Base-by-base conservation (phyloP, 2,329 filamentous ascomycete species). In the Zelopaecilomyces penicillatus region DNA sequence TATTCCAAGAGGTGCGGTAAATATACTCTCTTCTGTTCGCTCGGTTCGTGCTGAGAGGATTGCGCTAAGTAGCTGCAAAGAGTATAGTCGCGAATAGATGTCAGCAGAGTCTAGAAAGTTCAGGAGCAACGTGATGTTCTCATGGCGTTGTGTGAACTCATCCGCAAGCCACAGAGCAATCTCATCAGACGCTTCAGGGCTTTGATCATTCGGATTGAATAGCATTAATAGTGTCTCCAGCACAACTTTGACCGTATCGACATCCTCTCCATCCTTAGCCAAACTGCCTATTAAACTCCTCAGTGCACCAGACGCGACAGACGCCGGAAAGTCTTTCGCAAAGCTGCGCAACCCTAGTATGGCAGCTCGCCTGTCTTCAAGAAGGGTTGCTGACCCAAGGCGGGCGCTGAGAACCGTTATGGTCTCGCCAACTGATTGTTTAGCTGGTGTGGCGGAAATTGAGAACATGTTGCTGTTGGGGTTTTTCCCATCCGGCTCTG, bases 71-170 rank as follows among this genome's bases (percentile, higher is more conserved):
- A 98, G 75, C 65, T 97, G 89, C 29, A 98, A 70, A 4, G 87
- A 86, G 66, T 97, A 97, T 1, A 97, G 76, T 27, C 91, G 83
- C 26, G 88, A 86, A 65, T 94, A 95, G 58, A 95, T 95, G 57
- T 96, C 90, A 53, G 74, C 75, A 10, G 83, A 81, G 53, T 96
- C 91, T 52, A 98, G 76, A 45, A 98, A 85, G 60, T 93, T 85
- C 49, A 98, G 78, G 27, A 98, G 77, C 11, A 93, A 73, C 2
- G 87, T 91, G 50, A 96, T 91, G 64, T 98, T 97, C 67, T 97
- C 91, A 78, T 96, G 90, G 51, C 87, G 83, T 73, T 95, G 90
- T 31, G 93, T 96, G 63, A 98, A 98, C 65, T 97, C 91, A 66
- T 98, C 93, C 43, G 93, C 93, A 47, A 98, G 75, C 89, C 93